Conservation (phyloP, 345 rosid species). For the Viola odorata region DNA sequence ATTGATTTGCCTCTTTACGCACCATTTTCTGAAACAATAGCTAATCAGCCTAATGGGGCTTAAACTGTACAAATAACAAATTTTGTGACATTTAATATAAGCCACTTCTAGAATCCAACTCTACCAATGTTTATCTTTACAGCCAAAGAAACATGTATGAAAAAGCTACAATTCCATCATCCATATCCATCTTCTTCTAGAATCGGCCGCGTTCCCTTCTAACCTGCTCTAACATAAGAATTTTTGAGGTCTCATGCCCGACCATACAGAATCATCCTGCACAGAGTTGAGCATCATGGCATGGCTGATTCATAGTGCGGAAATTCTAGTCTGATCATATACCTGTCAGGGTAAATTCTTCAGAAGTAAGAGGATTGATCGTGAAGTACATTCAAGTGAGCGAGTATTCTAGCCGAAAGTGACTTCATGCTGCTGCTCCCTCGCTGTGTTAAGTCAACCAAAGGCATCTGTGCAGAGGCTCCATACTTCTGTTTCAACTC, state of each 20-base stretch:
- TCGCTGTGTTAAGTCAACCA: slow-evolving; percentile 63
- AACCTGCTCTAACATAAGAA: background rate
- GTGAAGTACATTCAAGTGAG: slow-evolving; percentile 60
- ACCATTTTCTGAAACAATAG: background rate
- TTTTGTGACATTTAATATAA: slow-evolving; percentile 16
- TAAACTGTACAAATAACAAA: slow-evolving; percentile 26
- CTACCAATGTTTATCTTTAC: slow-evolving; percentile 6
- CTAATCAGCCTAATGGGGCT: background rate
- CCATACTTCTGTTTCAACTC: slow-evolving; percentile 55
- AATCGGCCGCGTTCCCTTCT: slow-evolving; percentile 7
- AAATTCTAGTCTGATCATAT: background rate
- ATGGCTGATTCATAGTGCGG: background rate
- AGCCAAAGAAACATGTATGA: background rate
- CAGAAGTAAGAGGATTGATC: slow-evolving; percentile 63
- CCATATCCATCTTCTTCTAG: background rate
- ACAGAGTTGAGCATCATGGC: background rate
- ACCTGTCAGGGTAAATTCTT: background rate
- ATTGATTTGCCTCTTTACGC: background rate
- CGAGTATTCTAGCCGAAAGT: slow-evolving; percentile 56
- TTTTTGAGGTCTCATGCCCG: background rate
- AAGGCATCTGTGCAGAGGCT: slow-evolving; percentile 48
- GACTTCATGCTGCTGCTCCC: slow-evolving; percentile 54
- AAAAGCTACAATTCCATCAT: background rate
- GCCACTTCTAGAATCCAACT: slow-evolving; percentile 13
- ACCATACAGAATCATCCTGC: background rate